Evolutionary conservation across 1,284 basidiomycete genomes (phyloP).

Genomic region (Marasmius sp.): DNA sequence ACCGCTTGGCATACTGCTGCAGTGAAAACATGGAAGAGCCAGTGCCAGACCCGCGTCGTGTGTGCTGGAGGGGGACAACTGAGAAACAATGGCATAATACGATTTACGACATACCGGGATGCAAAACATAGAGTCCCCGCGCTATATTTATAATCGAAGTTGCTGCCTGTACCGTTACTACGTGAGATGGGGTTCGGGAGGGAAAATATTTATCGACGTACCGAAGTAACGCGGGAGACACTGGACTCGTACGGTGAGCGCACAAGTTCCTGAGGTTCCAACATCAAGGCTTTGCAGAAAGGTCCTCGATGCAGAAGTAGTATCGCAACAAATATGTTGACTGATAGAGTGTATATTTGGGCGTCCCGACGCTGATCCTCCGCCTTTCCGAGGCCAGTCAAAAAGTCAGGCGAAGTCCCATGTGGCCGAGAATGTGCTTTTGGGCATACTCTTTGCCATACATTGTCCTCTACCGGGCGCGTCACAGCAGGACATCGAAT

Average conservation of each 20-base stretch:
- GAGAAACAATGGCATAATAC: neutral
- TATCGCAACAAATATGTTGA: slow-evolving; percentile 19
- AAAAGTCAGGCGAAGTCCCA: slow-evolving; percentile 1
- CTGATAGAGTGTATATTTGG: slow-evolving; percentile 19
- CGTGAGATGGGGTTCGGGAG: neutral
- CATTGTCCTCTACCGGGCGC: slow-evolving; percentile 15
- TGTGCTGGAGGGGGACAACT: slow-evolving; percentile 7
- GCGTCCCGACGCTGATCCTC: slow-evolving; percentile 13
- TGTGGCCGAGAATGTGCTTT: neutral
- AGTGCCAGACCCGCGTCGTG: slow-evolving; percentile 23
- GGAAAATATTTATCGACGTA: slow-evolving; percentile 2
- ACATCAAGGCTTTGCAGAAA: slow-evolving; percentile 22
- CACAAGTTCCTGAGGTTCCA: slow-evolving; percentile 16
- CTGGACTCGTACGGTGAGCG: slow-evolving; percentile 19
- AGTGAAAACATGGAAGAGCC: slow-evolving; percentile 22
- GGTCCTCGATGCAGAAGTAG: slow-evolving; percentile 23
- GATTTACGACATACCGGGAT: slow-evolving; percentile 16
- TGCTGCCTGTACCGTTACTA: slow-evolving; percentile 16
- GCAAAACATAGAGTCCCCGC: slow-evolving; percentile 20
- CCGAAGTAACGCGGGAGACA: slow-evolving; percentile 16
- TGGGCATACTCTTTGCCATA: slow-evolving; percentile 10
- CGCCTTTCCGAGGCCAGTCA: slow-evolving; percentile 14
- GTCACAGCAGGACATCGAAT: slow-evolving; percentile 19
- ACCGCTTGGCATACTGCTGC: slow-evolving; percentile 24
- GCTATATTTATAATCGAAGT: slow-evolving; percentile 21